phyloP scores from a whole-genome alignment of 805 yeast species.

The Ogataea trehaloabstinens region DNA sequence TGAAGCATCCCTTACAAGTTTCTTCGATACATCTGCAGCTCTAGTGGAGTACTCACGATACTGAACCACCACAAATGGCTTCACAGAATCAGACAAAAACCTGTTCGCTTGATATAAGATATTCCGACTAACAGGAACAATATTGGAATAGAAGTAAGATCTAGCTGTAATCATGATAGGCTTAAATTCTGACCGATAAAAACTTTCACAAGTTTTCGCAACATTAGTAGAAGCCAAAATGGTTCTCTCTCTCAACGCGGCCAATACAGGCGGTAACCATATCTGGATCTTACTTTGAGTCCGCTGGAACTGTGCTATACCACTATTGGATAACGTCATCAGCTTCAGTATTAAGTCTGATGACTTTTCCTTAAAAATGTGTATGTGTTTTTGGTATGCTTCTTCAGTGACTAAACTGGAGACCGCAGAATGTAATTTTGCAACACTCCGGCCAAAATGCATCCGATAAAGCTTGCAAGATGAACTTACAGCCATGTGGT shows the following conservation, averaged over 20 bases:
- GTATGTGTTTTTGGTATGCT: too few species aligned
- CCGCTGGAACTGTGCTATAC: not conserved
- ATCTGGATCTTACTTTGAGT: not conserved
- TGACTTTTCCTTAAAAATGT: not conserved
- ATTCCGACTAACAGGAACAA: not conserved
- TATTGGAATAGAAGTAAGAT: not conserved
- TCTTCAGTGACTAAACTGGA: not conserved
- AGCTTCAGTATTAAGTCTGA: not conserved
- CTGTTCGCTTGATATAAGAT: not conserved
- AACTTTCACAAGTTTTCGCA: not conserved
- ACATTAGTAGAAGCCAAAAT: not conserved
- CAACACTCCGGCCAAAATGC: not conserved
- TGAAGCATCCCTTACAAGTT: not conserved
- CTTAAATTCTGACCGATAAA: not conserved
- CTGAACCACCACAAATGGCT: not conserved
- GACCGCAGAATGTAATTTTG: not conserved
- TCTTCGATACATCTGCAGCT: not conserved
- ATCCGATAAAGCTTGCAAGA: not conserved
- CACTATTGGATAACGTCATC: not conserved
- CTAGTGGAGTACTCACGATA: not conserved
- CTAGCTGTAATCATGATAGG: not conserved
- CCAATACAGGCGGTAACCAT: not conserved
- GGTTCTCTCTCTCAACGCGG: not conserved
- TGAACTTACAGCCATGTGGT: not conserved
- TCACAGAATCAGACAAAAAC: not conserved